Evolutionary conservation across 1,284 basidiomycete genomes (phyloP).

Genomic region (Ceratobasidium sp.): DNA sequence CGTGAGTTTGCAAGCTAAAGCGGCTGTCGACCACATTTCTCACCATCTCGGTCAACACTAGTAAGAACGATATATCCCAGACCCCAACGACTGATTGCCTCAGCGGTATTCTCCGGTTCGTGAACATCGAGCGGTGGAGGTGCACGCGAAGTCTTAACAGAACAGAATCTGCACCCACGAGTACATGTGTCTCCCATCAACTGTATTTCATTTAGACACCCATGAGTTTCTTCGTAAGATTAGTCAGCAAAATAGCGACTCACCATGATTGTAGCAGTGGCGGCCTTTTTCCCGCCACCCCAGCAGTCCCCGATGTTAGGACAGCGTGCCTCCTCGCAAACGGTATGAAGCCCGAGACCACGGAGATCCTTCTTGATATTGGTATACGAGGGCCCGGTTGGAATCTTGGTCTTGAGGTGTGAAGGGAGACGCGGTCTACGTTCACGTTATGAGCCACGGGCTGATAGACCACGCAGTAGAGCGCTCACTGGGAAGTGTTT

Average conservation of each 20-base stretch:
- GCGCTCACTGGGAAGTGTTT: constrained; percentile 78
- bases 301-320: constrained; percentile 99
- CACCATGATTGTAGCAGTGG: constrained; percentile 99
- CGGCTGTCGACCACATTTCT: constrained; percentile 51
- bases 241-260: constrained; percentile 50
- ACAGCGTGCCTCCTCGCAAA: constrained; percentile 99
- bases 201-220: constrained; percentile 60
- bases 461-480: constrained; percentile 25
- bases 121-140: constrained; percentile 95
- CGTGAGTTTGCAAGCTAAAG: constrained; percentile 37
- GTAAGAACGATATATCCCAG: constrained; percentile 98
- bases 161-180: constrained; percentile 97
- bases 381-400: constrained; percentile 89
- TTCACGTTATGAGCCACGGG: background rate
- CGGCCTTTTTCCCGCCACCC: constrained; percentile 91
- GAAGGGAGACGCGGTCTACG: constrained; percentile 88
- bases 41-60: constrained; percentile 96
- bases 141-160: constrained; percentile 92
- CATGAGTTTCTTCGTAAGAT: background rate
- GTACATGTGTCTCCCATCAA: constrained; percentile 99
- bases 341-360: constrained; percentile 92
- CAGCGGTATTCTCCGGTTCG: constrained; percentile 98
- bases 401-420: constrained; percentile 94
- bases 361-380: constrained; percentile 97
- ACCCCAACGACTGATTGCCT: constrained; percentile 98